Base-by-base conservation (phyloP, 2,329 filamentous ascomycete species). In the Cyanodermella asteris region DNA sequence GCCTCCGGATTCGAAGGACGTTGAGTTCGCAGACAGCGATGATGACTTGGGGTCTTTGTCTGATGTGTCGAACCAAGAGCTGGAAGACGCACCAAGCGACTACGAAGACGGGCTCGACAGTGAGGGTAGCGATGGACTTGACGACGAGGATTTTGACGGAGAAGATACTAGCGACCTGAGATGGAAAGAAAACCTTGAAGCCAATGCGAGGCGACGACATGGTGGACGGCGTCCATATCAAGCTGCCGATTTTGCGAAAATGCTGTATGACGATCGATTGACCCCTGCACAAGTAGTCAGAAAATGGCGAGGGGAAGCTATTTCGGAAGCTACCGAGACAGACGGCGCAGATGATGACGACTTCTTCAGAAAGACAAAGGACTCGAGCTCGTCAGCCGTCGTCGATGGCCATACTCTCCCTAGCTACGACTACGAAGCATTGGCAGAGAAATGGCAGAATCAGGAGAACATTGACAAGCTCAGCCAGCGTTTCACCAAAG, bases 11-110 rank as follows among this genome's bases (percentile, higher is more conserved):
- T 54, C 62, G 18, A 59, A 43, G 13, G 56, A 55, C 27, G 40
- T 94, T 29, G 78, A 71, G 2, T 97, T 93, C 53, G 87, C 87
- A 9, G 87, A 97, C 41, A 91, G 80, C 41, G 90, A 97, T 46
- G 97, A 87, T 0, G 90, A 97, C 44, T 60, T 97, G 4, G 87
- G 87, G 5, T 91, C 84, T 4, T 50, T 93, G 34, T 91, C 78
- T 6, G 60, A 57, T 1, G 59, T 53, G 6, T 62, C 66, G 6
- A 61, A 64, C 12, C 57, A 60, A 29, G 56, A 61, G 16, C 35
- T 59, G 3, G 59, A 62, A 23, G 57, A 56, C 28, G 54, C 38
- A 7, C n/a, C n/a, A n/a, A n/a, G n/a, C n/a, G n/a, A n/a, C n/a
- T n/a, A n/a, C n/a, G 52, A 50, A 1, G 50, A 52, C 5, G 47